Base-by-base conservation (phyloP, 192 early-diverging fungal species). In the Podila minutissima region DNA sequence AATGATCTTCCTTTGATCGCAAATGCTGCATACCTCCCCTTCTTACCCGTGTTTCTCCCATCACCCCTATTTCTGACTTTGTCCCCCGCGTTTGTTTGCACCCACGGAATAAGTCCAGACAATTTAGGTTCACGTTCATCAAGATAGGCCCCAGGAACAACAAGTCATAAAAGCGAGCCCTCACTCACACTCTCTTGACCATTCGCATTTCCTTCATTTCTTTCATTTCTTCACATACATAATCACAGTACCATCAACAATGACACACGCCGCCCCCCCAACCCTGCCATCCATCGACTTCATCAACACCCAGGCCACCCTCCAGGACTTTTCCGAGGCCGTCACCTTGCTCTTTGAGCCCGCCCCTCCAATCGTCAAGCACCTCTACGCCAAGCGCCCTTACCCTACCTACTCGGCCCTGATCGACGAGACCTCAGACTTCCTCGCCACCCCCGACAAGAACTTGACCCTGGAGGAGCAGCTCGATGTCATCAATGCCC, bases 401-500 rank as follows among this genome's bases (percentile, higher is more conserved):
- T 97, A 88, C 67, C 63, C 79, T 41, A 89, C 89, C 63, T 97
- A 95, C 82, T 75, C 73, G 12, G 64, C 83, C 59, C 86, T 97
- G 9, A 89, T 97, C 68, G 65, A 76, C 64, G 89, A 93, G 63
- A 73, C 76, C 46, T 71, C 81, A n/a, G 83, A 88, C 64, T 62
- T 72, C 24, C 66, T 88, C 35, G 59, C 83, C 64, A 85, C 87
- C 64, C 84, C 88, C 41, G 69, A 83, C 49, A 74, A 88, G 31
- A 62, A 67, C 59, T 82, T 95, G 51, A 88, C 84, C 41, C 65
- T 87, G 0, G 75, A 87, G 38, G 93, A 95, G 78, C 89, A 93
- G 72, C 78, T 95, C 32, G 89, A 89, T 22, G 88, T 97, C 13
- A 90, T 97, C 72, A 96, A 96, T 78, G 95, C 95, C 3, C 96